These are phyloP conservation scores for Naumovozyma baii DNA, from an alignment of 805 yeast species.

Conservation along the genomic window DNA sequence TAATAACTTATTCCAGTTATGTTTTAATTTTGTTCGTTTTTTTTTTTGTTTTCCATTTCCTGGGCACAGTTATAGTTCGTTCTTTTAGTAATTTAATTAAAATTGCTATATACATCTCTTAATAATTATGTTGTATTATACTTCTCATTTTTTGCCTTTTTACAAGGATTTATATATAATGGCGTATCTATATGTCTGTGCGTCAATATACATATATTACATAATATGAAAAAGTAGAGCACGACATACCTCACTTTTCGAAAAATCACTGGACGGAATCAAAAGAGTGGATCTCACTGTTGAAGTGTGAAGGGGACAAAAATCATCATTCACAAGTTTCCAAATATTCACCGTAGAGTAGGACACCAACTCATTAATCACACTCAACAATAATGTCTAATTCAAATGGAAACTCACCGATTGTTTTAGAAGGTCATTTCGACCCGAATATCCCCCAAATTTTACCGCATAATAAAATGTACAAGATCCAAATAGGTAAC, in stretches of 20 bases:
- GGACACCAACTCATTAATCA: background rate
- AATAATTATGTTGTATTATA: background rate
- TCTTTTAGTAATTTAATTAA: background rate
- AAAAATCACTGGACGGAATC: too few relatives aligned
- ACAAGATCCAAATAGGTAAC: slow-evolving; percentile 60
- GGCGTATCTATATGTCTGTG: too few relatives aligned
- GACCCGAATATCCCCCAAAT: slow-evolving; percentile 15
- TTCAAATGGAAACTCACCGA: slow-evolving; percentile 2
- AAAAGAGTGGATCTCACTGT: too few relatives aligned
- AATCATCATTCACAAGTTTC: too few relatives aligned
- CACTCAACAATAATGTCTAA: background rate
- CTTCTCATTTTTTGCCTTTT: background rate
- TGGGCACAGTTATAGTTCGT: background rate
- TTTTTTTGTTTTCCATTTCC: background rate
- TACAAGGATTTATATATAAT: too few relatives aligned
- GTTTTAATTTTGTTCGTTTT: background rate
- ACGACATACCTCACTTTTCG: too few relatives aligned
- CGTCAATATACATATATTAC: too few relatives aligned
- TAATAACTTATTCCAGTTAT: too few relatives aligned
- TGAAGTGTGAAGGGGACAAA: too few relatives aligned
- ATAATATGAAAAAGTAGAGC: too few relatives aligned
- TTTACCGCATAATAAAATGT: slow-evolving; percentile 63
- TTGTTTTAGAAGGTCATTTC: slow-evolving; percentile 8
- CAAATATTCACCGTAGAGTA: too few relatives aligned
- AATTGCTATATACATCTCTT: background rate